Base-by-base conservation (phyloP, 768 basidiomycete species). In the Mycena latifolia region DNA sequence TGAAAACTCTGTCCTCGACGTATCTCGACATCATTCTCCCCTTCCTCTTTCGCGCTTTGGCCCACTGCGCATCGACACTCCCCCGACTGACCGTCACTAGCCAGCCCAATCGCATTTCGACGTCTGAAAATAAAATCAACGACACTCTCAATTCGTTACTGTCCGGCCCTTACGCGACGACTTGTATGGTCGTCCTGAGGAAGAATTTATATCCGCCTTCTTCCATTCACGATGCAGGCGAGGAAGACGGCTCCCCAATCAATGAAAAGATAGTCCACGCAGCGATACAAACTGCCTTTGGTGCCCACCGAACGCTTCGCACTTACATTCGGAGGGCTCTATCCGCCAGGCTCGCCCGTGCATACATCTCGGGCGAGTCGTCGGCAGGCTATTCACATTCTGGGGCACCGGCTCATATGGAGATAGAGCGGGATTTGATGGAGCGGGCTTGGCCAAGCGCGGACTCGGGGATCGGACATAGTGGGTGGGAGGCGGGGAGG, bases 391-490 rank as follows among this genome's bases (percentile, higher is more conserved):
- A 90, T 62, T 83, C 88, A 0, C 82, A 83, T 43, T 86, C 90
- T 2, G 91, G 90, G 15, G 86, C 84, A 2, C 87, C 89, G 0
- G 82, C 83, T 0, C 82, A 86, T 46, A 80, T 91, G 72, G 87
- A 87, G 57, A 75, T 93, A 11, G 89, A 88, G 61, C 80, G 79
- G 46, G 89, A 89, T 20, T 74, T 92, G 63, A 85, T 92, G 85
- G 90, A 92, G 70, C 84, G 85, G 2, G 91, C 90, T 0, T 93
- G 90, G 91, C 83, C 89, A 1, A 89, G 87, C 71, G 86, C 91
- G 46, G 90, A 92, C 25, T 55, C 81, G 41, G 56, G 55, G 24
- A 27, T 63, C 5, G 56, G 50, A 39, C 68, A 65, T 29, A 85
- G 84, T 33, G 87, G 87, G 4, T 93, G 92, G 88, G 91, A 92